These are phyloP conservation scores for Amanita subjunquillea DNA, from an alignment of 768 basidiomycete species.

Conservation along the genomic window DNA sequence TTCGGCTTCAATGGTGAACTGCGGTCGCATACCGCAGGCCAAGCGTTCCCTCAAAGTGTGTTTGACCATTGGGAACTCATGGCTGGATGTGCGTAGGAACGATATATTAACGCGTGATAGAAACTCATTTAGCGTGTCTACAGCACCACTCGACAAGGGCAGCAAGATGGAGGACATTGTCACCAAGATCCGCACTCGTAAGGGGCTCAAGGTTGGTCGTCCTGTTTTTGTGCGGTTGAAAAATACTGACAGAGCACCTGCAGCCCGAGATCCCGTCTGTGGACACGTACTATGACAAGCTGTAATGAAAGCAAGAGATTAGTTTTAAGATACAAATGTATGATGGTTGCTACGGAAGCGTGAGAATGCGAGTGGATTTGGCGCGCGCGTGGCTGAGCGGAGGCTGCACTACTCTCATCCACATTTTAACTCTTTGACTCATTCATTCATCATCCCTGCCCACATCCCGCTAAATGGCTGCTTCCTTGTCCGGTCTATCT, in stretches of 20 bases:
- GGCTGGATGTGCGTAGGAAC: constrained; percentile 55
- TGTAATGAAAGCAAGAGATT: constrained; percentile 29
- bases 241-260: not conserved
- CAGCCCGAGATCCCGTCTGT: constrained; percentile 83
- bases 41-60: constrained; percentile 96
- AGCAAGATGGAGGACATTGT: constrained; percentile 86
- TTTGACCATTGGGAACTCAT: constrained; percentile 91
- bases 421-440: constrained; percentile 5
- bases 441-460: constrained; percentile 4
- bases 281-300: constrained; percentile 92
- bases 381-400: not conserved
- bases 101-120: not conserved
- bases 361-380: not conserved
- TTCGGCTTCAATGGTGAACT: constrained; percentile 98
- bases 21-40: constrained; percentile 84
- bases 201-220: constrained; percentile 78
- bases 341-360: constrained; percentile 4
- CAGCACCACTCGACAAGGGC: constrained; percentile 81
- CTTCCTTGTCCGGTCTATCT: constrained; percentile 73
- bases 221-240: not conserved
- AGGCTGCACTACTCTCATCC: not conserved
- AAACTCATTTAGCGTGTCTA: constrained; percentile 4
- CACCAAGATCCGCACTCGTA: constrained; percentile 73
- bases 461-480: constrained; percentile 37
- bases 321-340: constrained; percentile 7